These are phyloP conservation scores for Cytidiella melzeri DNA, from an alignment of 768 basidiomycete species.

Conservation along the genomic window DNA sequence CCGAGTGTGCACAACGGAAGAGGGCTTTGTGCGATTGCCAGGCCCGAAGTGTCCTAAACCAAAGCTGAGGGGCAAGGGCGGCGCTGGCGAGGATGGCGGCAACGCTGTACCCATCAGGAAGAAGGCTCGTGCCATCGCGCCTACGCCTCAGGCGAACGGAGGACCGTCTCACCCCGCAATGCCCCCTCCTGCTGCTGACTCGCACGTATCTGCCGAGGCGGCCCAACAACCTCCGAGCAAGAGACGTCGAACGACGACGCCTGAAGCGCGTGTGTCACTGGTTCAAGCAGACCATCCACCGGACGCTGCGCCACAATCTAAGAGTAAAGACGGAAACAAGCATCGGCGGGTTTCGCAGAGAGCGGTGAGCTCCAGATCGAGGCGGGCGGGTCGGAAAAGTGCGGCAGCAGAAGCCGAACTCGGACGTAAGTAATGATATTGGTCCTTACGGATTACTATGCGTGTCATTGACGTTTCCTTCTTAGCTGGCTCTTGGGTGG, in stretches of 20 bases:
- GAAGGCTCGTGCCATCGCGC: too few species aligned
- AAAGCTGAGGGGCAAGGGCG: conserved; percentile 6
- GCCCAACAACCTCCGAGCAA: neutral
- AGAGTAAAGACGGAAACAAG: too few species aligned
- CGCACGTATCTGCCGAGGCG: neutral
- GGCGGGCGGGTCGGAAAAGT: neutral
- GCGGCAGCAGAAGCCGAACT: neutral
- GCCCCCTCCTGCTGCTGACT: neutral
- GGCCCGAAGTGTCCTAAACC: conserved; percentile 10
- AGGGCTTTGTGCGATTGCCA: conserved; percentile 6
- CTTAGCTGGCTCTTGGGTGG: neutral
- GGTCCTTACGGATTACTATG: too few species aligned
- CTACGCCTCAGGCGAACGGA: neutral
- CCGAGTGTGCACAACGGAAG: conserved; percentile 4
- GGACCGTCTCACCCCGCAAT: neutral
- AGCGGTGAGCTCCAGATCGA: neutral
- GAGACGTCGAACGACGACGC: neutral
- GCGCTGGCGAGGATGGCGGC: neutral
- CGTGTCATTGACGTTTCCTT: too few species aligned
- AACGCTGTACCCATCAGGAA: too few species aligned
- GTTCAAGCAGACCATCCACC: too few species aligned
- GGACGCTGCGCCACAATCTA: neutral
- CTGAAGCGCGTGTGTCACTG: neutral
- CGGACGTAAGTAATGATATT: neutral
- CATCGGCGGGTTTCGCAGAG: neutral